phyloP scores from a whole-genome alignment of 495 filamentous ascomycete genomes.

The Annulohypoxylon maeteangense region DNA sequence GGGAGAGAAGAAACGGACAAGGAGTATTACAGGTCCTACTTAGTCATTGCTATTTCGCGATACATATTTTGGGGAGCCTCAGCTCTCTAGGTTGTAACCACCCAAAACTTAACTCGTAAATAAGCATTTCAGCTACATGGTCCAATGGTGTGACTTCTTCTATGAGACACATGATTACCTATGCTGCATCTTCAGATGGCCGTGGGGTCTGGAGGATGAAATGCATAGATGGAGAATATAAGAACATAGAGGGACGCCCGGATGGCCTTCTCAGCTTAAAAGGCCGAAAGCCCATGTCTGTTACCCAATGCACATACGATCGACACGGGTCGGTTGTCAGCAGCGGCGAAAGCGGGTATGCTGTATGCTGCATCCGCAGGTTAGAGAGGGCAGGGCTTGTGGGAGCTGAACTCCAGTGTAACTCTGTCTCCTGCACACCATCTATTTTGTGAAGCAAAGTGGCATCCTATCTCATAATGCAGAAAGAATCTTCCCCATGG shows the following conservation, averaged over 20 bases:
- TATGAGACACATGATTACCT: constrained; percentile 23
- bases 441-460: constrained; percentile 16
- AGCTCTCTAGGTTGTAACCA: constrained; percentile 1
- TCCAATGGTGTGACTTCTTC: constrained; percentile 8
- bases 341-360: constrained; percentile 17
- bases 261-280: constrained; percentile 26
- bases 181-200: background rate
- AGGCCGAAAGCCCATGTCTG: constrained; percentile 22
- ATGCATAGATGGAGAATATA: background rate
- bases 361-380: constrained; percentile 11
- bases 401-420: constrained; percentile 38
- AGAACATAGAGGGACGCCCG: background rate
- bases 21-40: constrained; percentile 22
- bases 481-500: background rate
- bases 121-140: constrained; percentile 3
- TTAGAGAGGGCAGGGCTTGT: constrained; percentile 11
- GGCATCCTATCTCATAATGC: background rate
- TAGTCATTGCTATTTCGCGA: constrained; percentile 6
- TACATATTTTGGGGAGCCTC: constrained; percentile 5
- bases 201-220: constrained; percentile 11
- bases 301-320: constrained; percentile 14
- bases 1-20: background rate
- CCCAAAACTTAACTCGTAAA: constrained; percentile 7
- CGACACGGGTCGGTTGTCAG: constrained; percentile 17
- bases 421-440: constrained; percentile 23